These are phyloP conservation scores for Pseudocohnilembus persalinus DNA, from an alignment of 169 alveolate species.

Conservation along the genomic window DNA sequence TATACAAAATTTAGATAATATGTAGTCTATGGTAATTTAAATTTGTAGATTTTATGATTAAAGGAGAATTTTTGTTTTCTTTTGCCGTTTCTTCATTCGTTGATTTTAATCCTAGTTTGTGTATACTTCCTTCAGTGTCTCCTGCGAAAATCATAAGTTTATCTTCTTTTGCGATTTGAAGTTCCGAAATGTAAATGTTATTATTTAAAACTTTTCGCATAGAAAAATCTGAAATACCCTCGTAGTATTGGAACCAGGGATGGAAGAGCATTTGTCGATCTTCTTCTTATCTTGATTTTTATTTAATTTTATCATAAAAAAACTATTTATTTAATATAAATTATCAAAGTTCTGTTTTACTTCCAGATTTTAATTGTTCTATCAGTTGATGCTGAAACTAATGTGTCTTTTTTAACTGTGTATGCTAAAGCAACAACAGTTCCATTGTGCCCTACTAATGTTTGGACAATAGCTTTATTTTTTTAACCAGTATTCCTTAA, in stretches of 20 bases:
- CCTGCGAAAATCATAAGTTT: conserved; percentile 60
- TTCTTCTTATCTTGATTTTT: conserved; percentile 19
- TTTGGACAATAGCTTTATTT: conserved; percentile 32
- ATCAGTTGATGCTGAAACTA: conserved; percentile 65
- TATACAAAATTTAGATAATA: conserved; percentile 54
- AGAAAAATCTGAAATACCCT: conserved; percentile 61
- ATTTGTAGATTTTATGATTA: conserved; percentile 52
- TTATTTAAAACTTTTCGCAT: conserved; percentile 58
- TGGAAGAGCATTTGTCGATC: conserved; percentile 68
- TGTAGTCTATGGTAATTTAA: conserved; percentile 65
- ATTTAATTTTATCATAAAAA: background rate
- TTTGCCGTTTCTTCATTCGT: conserved; percentile 44
- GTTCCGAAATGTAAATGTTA: conserved; percentile 56
- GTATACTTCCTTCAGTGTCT: conserved; percentile 66
- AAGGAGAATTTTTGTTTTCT: background rate
- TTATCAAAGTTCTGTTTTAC: conserved; percentile 10
- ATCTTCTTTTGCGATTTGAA: conserved; percentile 60
- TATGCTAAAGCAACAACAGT: conserved; percentile 53
- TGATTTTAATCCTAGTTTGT: conserved; percentile 47
- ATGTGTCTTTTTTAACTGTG: conserved; percentile 46
- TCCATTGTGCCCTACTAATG: conserved; percentile 38
- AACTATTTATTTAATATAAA: background rate
- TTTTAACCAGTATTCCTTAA: conserved; percentile 27
- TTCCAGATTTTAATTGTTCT: conserved; percentile 69
- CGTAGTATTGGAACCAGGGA: conserved; percentile 74